phyloP scores from a whole-genome alignment of 371 early-diverging fungal genomes.

The Parasitella parasitica region DNA sequence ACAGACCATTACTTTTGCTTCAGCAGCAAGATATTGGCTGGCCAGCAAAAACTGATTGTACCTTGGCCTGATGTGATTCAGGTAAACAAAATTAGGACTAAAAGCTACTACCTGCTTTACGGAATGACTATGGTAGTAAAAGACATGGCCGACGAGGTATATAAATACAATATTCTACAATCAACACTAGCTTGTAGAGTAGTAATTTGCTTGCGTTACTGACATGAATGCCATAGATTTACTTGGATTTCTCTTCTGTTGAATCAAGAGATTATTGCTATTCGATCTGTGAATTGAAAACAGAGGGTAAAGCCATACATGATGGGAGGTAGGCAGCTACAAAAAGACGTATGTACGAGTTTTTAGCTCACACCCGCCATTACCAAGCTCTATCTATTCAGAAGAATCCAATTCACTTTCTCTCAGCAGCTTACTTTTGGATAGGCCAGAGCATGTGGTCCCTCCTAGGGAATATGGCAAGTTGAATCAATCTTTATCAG shows the following conservation, averaged over 20 bases:
- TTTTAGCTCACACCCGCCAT: too few relatives aligned
- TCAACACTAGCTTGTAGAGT: too few relatives aligned
- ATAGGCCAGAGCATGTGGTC: slow-evolving; percentile 26
- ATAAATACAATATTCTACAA: neutral
- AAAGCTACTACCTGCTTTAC: slow-evolving; percentile 34
- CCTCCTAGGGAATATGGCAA: slow-evolving; percentile 38
- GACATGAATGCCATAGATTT: slow-evolving; percentile 22
- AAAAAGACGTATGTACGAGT: too few relatives aligned
- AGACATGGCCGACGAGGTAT: slow-evolving; percentile 38
- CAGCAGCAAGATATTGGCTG: slow-evolving; percentile 58
- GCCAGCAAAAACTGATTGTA: slow-evolving; percentile 51
- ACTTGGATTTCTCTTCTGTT: slow-evolving; percentile 39
- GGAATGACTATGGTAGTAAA: slow-evolving; percentile 32
- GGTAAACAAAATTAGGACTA: slow-evolving; percentile 27
- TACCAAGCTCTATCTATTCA: slow-evolving; percentile 14
- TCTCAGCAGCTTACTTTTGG: slow-evolving; percentile 21
- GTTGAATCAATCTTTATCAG: neutral
- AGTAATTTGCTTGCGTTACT: neutral
- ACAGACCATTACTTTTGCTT: slow-evolving; percentile 66
- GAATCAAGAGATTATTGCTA: slow-evolving; percentile 32
- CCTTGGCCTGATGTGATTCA: slow-evolving; percentile 39
- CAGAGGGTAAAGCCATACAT: neutral
- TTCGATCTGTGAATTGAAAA: slow-evolving; percentile 21
- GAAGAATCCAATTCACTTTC: slow-evolving; percentile 3
- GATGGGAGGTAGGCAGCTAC: slow-evolving; percentile 12